Evolutionary conservation across 495 filamentous ascomycete genomes (phyloP).

Genomic region (Glarea lozoyensis): DNA sequence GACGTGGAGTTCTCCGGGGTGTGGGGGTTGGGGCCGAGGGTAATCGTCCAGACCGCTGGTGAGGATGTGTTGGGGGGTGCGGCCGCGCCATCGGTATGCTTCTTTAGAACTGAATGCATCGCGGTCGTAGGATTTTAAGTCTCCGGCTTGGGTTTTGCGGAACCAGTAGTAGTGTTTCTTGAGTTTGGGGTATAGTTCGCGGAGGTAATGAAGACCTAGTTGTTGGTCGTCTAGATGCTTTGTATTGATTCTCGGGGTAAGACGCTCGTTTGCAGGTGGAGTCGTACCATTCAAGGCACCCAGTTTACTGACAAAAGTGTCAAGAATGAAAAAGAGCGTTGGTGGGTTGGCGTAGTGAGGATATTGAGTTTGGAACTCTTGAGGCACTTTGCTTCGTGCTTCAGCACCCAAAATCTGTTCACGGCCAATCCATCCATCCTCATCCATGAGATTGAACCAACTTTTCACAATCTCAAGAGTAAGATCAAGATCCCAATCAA

Average conservation of each 20-base stretch:
- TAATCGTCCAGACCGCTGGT: conserved; percentile 96
- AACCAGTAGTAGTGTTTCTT: conserved; percentile 92
- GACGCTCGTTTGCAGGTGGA: conserved; percentile 6
- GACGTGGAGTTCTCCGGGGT: conserved; percentile 93
- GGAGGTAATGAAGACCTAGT: conserved; percentile 64
- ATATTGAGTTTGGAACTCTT: conserved; percentile 94
- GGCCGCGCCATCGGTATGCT: conserved; percentile 93
- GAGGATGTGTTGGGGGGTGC: conserved; percentile 75
- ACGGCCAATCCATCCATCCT: conserved; percentile 94
- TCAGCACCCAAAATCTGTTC: conserved; percentile 95
- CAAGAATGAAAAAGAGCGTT: conserved; percentile 86
- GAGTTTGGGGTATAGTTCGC: conserved; percentile 80
- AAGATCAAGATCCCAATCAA: conserved; percentile 89
- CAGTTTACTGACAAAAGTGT: conserved; percentile 72
- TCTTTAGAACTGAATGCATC: conserved; percentile 79
- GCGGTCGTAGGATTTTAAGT: conserved; percentile 85
- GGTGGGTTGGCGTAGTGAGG: conserved; percentile 98
- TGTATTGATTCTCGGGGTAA: conserved; percentile 5
- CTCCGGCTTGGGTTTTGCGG: conserved; percentile 80
- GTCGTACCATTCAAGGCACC: conserved; percentile 19
- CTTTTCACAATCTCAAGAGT: conserved; percentile 87
- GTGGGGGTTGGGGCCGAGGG: conserved; percentile 88
- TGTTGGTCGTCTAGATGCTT: conserved; percentile 58
- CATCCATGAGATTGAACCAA: conserved; percentile 94
- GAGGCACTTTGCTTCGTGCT: conserved; percentile 88